Conservation (phyloP, 2,329 filamentous ascomycete species). For the Passalora sequoiae region DNA sequence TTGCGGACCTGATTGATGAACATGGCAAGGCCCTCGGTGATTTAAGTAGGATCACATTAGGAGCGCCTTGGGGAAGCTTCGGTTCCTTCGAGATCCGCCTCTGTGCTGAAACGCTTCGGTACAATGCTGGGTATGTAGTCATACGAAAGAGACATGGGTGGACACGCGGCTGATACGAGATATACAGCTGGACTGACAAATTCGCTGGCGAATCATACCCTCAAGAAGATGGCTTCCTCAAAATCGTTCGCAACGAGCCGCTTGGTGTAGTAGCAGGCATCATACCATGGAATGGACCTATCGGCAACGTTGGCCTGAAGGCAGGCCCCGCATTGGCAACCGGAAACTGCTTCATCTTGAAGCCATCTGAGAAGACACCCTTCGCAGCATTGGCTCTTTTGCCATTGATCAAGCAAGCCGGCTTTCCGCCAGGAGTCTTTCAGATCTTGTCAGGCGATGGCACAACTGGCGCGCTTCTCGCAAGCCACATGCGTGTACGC, state of each 20-base stretch:
- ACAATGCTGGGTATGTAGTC: slow-evolving; percentile 31
- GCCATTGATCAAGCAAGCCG: slow-evolving; percentile 54
- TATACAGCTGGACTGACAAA: slow-evolving; percentile 16
- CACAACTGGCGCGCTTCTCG: slow-evolving; percentile 53
- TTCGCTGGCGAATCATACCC: slow-evolving; percentile 23
- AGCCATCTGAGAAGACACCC: slow-evolving; percentile 49
- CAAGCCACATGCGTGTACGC: slow-evolving; percentile 52
- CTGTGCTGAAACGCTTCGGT: slow-evolving; percentile 38
- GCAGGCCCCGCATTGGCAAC: slow-evolving; percentile 60
- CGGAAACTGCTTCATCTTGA: slow-evolving; percentile 53
- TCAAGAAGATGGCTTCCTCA: slow-evolving; percentile 32
- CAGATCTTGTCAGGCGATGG: slow-evolving; percentile 58
- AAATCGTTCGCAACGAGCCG: slow-evolving; percentile 39
- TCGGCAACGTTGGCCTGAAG: slow-evolving; percentile 67
- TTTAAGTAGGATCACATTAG: slow-evolving; percentile 46
- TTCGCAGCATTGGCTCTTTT: slow-evolving; percentile 54
- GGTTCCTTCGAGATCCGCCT: slow-evolving; percentile 42
- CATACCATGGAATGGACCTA: slow-evolving; percentile 64
- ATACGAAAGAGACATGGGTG: background rate
- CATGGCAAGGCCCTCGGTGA: slow-evolving; percentile 51
- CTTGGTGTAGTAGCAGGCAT: slow-evolving; percentile 45
- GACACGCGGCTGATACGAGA: too few species aligned
- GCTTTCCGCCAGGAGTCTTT: slow-evolving; percentile 55
- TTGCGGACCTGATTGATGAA: slow-evolving; percentile 46
- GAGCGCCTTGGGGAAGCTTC: slow-evolving; percentile 43